phyloP scores from a whole-genome alignment of 202 grass and related monocot genomes.

The Panicum hallii region DNA sequence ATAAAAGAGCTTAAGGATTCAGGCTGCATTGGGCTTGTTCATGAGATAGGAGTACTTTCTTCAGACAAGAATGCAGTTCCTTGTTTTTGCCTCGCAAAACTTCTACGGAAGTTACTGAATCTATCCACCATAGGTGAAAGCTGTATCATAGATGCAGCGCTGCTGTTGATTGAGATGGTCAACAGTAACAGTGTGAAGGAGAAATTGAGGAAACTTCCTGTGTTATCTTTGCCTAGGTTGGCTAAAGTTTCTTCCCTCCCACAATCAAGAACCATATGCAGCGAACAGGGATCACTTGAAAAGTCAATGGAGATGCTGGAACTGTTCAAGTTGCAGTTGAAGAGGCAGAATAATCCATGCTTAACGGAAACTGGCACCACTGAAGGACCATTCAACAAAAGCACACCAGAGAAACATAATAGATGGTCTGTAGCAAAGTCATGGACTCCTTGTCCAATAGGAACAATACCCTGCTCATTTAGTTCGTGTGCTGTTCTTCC shows the following conservation, averaged over 20 bases:
- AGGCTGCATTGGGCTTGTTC: slow-evolving; percentile 55
- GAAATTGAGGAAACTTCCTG: slow-evolving; percentile 73
- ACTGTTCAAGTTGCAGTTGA: slow-evolving; percentile 56
- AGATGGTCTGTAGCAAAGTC: slow-evolving; percentile 70
- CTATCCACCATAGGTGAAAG: slow-evolving; percentile 62
- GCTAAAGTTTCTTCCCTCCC: slow-evolving; percentile 41
- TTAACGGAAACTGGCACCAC: slow-evolving; percentile 2
- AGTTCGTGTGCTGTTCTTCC: slow-evolving; percentile 86
- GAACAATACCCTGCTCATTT: slow-evolving; percentile 85
- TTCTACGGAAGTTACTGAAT: slow-evolving; percentile 65
- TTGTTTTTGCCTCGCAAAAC: slow-evolving; percentile 70
- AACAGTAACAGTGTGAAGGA: slow-evolving; percentile 47
- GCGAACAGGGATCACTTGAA: slow-evolving; percentile 54
- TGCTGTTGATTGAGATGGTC: slow-evolving; percentile 72
- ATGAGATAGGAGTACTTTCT: slow-evolving; percentile 62
- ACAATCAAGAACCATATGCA: slow-evolving; percentile 40
- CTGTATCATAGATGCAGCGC: slow-evolving; percentile 65
- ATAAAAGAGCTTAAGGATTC: slow-evolving; percentile 75
- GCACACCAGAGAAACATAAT: slow-evolving; percentile 37
- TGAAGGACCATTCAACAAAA: slow-evolving; percentile 24
- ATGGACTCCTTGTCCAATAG: slow-evolving; percentile 82
- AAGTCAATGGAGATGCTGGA: slow-evolving; percentile 54
- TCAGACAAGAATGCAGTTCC: slow-evolving; percentile 65
- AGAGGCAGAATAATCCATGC: slow-evolving; percentile 28
- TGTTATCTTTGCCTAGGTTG: slow-evolving; percentile 40